These are phyloP conservation scores for Aspergillus sp. DNA, from an alignment of 2,329 filamentous ascomycete species.

Conservation along the genomic window DNA sequence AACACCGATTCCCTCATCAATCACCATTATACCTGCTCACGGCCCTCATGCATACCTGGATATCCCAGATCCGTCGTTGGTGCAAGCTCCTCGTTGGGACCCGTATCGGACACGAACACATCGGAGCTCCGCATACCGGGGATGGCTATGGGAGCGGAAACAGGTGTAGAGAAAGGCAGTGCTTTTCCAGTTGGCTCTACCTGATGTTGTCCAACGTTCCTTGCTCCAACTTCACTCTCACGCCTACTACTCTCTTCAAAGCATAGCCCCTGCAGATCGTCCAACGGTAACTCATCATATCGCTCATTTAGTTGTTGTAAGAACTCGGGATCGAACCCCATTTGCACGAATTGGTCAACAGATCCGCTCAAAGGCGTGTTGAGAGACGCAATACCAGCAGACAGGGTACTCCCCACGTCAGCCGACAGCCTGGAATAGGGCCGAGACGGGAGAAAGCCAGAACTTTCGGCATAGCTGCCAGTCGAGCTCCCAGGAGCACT, in stretches of 20 bases:
- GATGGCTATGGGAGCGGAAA: slow-evolving; percentile 25
- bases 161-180: slow-evolving; percentile 6
- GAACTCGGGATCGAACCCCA: slow-evolving; percentile 43
- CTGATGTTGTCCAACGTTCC: slow-evolving; percentile 1
- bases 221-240: slow-evolving; percentile 12
- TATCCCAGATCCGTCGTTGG: neutral
- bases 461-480: slow-evolving; percentile 39
- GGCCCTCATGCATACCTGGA: slow-evolving; percentile 4
- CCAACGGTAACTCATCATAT: slow-evolving; percentile 37
- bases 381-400: slow-evolving; percentile 33
- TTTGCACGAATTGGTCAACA: slow-evolving; percentile 38
- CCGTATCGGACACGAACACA: slow-evolving; percentile 15
- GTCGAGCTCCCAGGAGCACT: slow-evolving; percentile 40
- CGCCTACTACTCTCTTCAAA: slow-evolving; percentile 20
- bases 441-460: slow-evolving; percentile 30
- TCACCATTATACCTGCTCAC: neutral
- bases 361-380: slow-evolving; percentile 34
- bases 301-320: slow-evolving; percentile 39
- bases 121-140: slow-evolving; percentile 21
- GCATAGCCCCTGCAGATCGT: slow-evolving; percentile 31
- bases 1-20: neutral
- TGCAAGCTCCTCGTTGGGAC: neutral
- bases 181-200: slow-evolving; percentile 4
- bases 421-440: slow-evolving; percentile 31
- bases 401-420: slow-evolving; percentile 38